Evolutionary conservation across 306 rosid genomes (phyloP), one percentile per base, ranked within the genome.

Genomic region (Aeschynomene evenia): DNA sequence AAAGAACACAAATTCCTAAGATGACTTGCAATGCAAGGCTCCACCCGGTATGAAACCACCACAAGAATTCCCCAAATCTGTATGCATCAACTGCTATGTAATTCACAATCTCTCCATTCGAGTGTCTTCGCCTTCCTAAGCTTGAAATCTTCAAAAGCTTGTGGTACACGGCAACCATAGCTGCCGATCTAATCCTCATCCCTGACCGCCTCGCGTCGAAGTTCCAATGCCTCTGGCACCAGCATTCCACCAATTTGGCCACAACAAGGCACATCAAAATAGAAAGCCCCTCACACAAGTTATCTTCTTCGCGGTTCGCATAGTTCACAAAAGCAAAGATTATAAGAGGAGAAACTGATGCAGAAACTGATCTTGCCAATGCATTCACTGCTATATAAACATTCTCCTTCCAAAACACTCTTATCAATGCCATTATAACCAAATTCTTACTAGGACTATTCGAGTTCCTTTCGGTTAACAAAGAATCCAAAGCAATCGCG

Each of bases 41-140:
- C 91, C 91, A 88, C 43, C 66, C 5, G 10, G 31, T 0, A 22
- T 89, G 96, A 10, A 89, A 72, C 96, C 96, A 89, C 88, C 88
- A 86, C 11, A 81, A 81, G 59, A 80, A 86, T 42, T 88, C 91
- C 6, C 95, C 91, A 89, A 88, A 78, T 31, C 89, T 48, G 21
- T 88, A 88, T 1, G 91, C 89, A 79, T 86, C 95, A 49, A 88
- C 81, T 16, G 85, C 89, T 5, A 89, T 82, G 63, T 89, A 89
- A 34, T 86, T 86, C 64, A 82, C 92, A 31, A 89, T 82, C 55
- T 89, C 91, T 3, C 91, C 96, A 0, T 86, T 46, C 48, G 92
- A 80, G 72, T 86, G 89, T 43, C 77, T 84, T 66, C 33, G 84
- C 62, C 84, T 82, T 10, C 82, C 84, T 6, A 65, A 49, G 66